A percentile compares a stretch with the other conserved stretches of the same genome.
Conservation (phyloP, 192 early-diverging fungal species). For the Spinellus fusiger region DNA sequence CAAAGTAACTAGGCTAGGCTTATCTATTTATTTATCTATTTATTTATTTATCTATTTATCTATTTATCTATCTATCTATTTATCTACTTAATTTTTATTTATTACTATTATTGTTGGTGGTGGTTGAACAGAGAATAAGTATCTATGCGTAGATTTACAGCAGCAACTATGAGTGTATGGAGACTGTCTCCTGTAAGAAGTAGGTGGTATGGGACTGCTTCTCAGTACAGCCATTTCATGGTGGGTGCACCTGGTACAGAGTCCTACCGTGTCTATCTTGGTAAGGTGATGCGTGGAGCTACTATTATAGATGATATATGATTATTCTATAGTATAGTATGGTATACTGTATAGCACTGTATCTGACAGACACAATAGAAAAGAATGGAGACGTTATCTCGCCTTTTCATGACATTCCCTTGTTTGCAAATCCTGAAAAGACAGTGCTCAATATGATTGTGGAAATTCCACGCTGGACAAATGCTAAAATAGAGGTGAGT, state of each 20-base stretch:
- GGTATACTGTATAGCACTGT: not conserved
- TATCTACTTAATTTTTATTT: no score
- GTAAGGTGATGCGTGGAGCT: no score
- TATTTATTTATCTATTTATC: no score
- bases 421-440: conserved; percentile 85
- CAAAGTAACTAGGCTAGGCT: no score
- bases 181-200: not conserved
- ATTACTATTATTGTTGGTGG: no score
- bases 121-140: no score
- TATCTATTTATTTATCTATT: no score
- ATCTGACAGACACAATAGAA: conserved; percentile 37
- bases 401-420: conserved; percentile 97
- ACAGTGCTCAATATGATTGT: conserved; percentile 96
- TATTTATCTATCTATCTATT: no score
- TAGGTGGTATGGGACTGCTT: not conserved
- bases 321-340: not conserved
- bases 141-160: no score
- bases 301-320: no score
- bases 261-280: conserved; percentile 18
- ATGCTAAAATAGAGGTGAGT: conserved; percentile 90
- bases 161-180: no score
- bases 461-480: conserved; percentile 98
- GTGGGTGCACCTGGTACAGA: conserved; percentile 7
- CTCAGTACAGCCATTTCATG: not conserved
- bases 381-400: conserved; percentile 81